Evolutionary conservation across 495 filamentous ascomycete genomes (phyloP), one percentile per base, ranked within the genome.

Genomic region (Trichodelitschia bisporula): DNA sequence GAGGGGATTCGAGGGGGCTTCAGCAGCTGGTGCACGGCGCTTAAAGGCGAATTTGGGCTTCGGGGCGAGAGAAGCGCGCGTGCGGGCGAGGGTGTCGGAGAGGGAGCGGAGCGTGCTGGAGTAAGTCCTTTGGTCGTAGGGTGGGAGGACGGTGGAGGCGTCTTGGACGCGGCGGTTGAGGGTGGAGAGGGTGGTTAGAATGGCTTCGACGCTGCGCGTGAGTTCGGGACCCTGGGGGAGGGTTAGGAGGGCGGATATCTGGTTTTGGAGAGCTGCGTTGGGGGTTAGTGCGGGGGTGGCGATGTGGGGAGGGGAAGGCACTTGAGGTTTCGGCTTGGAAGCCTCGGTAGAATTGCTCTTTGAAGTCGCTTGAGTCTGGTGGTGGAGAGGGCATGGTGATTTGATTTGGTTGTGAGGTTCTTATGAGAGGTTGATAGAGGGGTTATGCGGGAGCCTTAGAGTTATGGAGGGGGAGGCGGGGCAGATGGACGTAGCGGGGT

Each of bases 61-160:
- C 9, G 76, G 74, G 2, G 62, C 59, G 29, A 71, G 57, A 4
- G 55, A 45, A 15, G 59, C 48, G 19, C 71, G 64, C 10, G 55
- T 59, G 28, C 64, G 57, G 18, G 63, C 55, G 14, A 83, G 50
- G 37, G 70, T 69, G 28, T 72, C 66, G 17, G 62, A 61, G 12
- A 83, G 54, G 0, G 57, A 17, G 14, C 6, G 27, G 27, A 14
- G 15, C 6, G 27, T 13, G 27, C 6, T 29, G 27, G 27, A 56
- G 43, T 77, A 82, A 13, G 67, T 66, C 36, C 74, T 58, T 44
- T 79, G 76, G 34, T 84, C 77, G 40, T 79, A 77, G 2, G 73
- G 62, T 4, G 77, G 73, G 16, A 82, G 58, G 33, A 68, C 72
- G 36, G 57, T 61, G 1, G 67, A 61, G 4, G 68, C 61, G 52